Evolutionary conservation across 441 rosid species (phyloP).

Genomic region (Adansonia madagascariensis): DNA sequence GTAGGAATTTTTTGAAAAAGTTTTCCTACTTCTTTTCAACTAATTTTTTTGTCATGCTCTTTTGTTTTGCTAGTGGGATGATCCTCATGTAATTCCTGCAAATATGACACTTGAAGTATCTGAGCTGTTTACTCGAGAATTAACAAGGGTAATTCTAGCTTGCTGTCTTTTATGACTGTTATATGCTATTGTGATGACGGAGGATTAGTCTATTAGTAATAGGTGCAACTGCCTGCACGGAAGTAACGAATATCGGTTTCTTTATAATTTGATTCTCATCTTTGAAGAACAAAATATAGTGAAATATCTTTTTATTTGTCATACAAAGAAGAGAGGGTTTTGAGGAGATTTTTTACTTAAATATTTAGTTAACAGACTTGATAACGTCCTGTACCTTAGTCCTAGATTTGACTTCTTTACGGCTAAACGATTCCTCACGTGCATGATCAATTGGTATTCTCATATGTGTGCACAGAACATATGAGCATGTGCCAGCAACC

Average conservation of each 20-base stretch:
- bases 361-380: not conserved
- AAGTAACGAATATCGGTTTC: not conserved
- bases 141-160: slow-evolving; percentile 67
- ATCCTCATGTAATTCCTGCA: slow-evolving; percentile 83
- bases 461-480: not conserved
- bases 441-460: not conserved
- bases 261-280: not conserved
- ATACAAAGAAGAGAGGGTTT: not conserved
- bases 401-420: slow-evolving; percentile 3
- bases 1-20: not conserved
- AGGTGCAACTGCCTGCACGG: slow-evolving; percentile 4
- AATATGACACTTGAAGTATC: slow-evolving; percentile 89
- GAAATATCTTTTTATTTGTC: slow-evolving; percentile 1
- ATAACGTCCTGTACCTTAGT: not conserved
- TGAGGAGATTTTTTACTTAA: not conserved
- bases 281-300: not conserved
- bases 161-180: slow-evolving; percentile 22
- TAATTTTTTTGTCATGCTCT: slow-evolving; percentile 24
- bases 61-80: slow-evolving; percentile 77
- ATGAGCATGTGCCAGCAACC: not conserved
- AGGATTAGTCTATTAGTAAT: not conserved
- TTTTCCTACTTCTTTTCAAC: slow-evolving; percentile 21
- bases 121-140: slow-evolving; percentile 86
- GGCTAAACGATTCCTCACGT: not conserved
- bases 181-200: not conserved